A percentile compares a stretch with the other conserved stretches of the same genome.
Conservation (phyloP, 2,329 filamentous ascomycete genomes). For the Aspergillus latus region DNA sequence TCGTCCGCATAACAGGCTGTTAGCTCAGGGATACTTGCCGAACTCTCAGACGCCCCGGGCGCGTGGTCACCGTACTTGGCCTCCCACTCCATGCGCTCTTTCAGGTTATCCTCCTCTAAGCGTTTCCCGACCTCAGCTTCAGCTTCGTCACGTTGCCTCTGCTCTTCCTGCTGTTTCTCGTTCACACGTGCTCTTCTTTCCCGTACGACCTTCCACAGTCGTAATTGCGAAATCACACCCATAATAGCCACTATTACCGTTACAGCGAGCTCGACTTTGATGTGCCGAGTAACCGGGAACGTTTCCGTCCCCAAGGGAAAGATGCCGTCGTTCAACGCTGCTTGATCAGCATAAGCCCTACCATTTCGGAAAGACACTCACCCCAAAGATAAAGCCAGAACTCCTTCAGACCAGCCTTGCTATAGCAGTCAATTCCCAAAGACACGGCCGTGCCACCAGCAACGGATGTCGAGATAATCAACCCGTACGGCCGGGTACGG, state of each 20-base stretch:
- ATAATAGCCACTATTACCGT: constrained; percentile 72
- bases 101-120: constrained; percentile 46
- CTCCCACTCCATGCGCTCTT: constrained; percentile 67
- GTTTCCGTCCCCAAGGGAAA: constrained; percentile 76
- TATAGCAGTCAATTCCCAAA: constrained; percentile 88
- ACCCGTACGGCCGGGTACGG: constrained; percentile 72
- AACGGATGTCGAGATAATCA: constrained; percentile 77
- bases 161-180: constrained; percentile 49
- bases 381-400: constrained; percentile 94
- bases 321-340: constrained; percentile 69
- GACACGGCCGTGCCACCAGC: constrained; percentile 75
- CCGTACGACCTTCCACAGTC: constrained; percentile 77
- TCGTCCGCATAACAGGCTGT: constrained; percentile 20
- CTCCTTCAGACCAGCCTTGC: constrained; percentile 85
- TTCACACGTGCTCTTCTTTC: constrained; percentile 50
- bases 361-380: constrained; percentile 33
- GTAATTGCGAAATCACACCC: constrained; percentile 80
- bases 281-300: constrained; percentile 83
- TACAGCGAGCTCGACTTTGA: constrained; percentile 78
- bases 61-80: constrained; percentile 63
- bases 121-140: constrained; percentile 70
- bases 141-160: constrained; percentile 58
- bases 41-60: constrained; percentile 26
- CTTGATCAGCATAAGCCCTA: constrained; percentile 5
- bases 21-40: constrained; percentile 25